Evolutionary conservation across 2,329 filamentous ascomycete genomes (phyloP).

Genomic region (Thielaviopsis punctulata): DNA sequence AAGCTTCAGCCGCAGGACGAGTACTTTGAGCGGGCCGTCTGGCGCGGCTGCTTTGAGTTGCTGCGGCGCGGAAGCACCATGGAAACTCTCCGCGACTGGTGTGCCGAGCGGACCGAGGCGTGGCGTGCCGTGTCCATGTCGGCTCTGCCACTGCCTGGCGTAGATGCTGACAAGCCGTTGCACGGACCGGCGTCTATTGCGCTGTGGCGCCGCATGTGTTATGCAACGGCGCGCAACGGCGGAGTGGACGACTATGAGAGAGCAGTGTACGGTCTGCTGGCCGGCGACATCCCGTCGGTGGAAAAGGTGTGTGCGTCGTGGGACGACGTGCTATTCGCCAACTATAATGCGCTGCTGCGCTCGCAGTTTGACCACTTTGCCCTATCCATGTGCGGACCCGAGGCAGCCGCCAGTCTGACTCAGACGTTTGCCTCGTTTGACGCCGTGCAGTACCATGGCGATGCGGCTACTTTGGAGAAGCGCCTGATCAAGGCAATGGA

Average conservation of each 20-base stretch:
- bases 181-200: conserved; percentile 26
- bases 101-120: conserved; percentile 64
- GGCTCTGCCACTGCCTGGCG: conserved; percentile 42
- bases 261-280: conserved; percentile 80
- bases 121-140: conserved; percentile 80
- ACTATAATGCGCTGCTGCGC: conserved; percentile 73
- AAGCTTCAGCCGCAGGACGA: conserved; percentile 68
- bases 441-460: conserved; percentile 43
- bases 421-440: conserved; percentile 48
- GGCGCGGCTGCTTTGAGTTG: conserved; percentile 89
- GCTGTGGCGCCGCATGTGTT: conserved; percentile 69
- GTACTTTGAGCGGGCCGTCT: conserved; percentile 77
- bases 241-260: conserved; percentile 62
- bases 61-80: conserved; percentile 66
- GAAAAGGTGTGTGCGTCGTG: conserved; percentile 60
- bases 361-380: conserved; percentile 63
- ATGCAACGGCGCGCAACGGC: conserved; percentile 49
- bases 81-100: conserved; percentile 67
- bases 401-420: conserved; percentile 33
- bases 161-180: conserved; percentile 26
- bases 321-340: conserved; percentile 75
- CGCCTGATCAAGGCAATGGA: conserved; percentile 45
- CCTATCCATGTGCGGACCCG: conserved; percentile 34
- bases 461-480: conserved; percentile 32
- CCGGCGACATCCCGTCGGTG: conserved; percentile 65